These are phyloP conservation scores for Capsicum pubescens DNA, from an alignment of 257 asterid species.

Conservation along the genomic window DNA sequence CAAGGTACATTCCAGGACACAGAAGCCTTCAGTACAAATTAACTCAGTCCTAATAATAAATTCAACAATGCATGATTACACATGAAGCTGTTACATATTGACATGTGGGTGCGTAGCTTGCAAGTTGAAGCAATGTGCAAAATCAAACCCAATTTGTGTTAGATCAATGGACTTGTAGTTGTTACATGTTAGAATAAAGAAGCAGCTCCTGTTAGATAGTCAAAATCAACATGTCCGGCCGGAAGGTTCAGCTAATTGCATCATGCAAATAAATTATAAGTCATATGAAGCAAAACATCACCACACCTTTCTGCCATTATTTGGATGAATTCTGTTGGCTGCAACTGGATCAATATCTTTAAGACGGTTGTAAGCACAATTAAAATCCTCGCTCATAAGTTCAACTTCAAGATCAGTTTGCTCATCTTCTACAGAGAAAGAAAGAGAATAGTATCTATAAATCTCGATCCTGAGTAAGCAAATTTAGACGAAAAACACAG, in stretches of 20 bases:
- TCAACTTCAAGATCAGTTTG: constrained; percentile 46
- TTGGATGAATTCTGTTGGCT: constrained; percentile 88
- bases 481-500: background rate
- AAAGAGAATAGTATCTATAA: constrained; percentile 25
- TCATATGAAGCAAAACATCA: background rate
- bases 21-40: background rate
- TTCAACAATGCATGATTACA: background rate
- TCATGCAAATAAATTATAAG: background rate
- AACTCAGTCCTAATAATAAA: background rate
- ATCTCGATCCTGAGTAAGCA: background rate
- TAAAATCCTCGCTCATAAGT: constrained; percentile 38
- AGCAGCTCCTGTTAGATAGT: background rate
- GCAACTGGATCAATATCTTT: constrained; percentile 82
- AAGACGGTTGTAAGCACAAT: constrained; percentile 56
- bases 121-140: background rate
- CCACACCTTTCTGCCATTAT: constrained; percentile 85
- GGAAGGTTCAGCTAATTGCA: background rate
- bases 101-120: background rate
- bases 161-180: background rate
- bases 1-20: background rate
- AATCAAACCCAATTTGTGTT: background rate
- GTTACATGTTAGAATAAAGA: background rate
- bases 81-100: background rate
- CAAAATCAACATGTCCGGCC: background rate
- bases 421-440: constrained; percentile 52